Conservation (phyloP, 139 green algal species). For the Chlorella sp. region DNA sequence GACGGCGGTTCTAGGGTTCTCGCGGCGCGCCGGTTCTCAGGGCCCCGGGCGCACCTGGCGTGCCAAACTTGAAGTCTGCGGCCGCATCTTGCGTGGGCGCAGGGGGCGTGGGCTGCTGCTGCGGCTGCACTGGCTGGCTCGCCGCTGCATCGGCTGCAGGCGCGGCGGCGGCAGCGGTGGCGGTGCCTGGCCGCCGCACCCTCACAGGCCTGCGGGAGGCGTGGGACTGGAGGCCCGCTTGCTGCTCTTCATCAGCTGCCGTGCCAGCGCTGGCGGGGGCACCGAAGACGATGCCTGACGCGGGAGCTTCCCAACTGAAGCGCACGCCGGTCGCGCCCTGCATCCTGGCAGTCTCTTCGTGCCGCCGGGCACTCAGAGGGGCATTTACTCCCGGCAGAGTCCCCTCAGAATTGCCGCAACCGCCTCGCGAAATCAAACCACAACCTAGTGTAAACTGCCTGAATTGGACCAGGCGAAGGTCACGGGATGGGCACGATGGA, state of each 20-base stretch:
- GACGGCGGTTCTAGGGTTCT: neutral
- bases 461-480: too few relatives aligned
- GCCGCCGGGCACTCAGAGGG: too few relatives aligned
- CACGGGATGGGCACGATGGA: too few relatives aligned
- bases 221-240: neutral
- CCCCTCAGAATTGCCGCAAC: neutral
- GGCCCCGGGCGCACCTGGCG: neutral
- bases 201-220: neutral
- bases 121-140: neutral
- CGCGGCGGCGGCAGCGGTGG: neutral
- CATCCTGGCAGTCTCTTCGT: neutral
- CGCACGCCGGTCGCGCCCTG: neutral
- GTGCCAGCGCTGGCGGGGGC: neutral
- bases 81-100: neutral
- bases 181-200: neutral
- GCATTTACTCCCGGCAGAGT: neutral
- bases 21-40: neutral
- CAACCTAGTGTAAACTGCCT: too few relatives aligned
- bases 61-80: constrained; percentile 8
- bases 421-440: too few relatives aligned
- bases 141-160: neutral
- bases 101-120: neutral
- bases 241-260: neutral
- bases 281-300: neutral
- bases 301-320: neutral